Evolutionary conservation across 129 eudicot genomes (phyloP).

Genomic region (Sambucus nigra): DNA sequence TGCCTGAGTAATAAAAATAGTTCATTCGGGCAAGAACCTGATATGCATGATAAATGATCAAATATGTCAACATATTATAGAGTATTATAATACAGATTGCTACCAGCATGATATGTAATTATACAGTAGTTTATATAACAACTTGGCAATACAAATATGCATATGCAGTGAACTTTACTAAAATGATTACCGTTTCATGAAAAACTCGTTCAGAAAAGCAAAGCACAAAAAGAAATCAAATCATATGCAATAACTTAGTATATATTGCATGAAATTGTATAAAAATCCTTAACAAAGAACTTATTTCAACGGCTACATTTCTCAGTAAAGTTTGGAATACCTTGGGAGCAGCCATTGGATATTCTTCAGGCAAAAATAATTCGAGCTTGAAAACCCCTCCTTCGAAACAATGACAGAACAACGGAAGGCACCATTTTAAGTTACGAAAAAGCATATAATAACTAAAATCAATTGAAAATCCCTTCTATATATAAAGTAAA

Average conservation of each 20-base stretch:
- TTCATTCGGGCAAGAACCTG: neutral
- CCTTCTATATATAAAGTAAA: conserved; percentile 3
- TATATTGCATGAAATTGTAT: too few relatives aligned
- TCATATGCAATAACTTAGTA: neutral
- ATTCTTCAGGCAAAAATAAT: conserved; percentile 90
- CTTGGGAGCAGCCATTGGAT: conserved; percentile 98
- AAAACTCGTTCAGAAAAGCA: neutral
- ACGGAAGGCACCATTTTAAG: neutral
- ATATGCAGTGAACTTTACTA: neutral
- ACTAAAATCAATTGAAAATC: neutral
- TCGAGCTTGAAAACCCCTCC: conserved; percentile 98
- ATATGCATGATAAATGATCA: neutral
- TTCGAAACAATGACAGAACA: conserved; percentile 4
- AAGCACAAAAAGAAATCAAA: neutral
- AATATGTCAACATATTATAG: neutral
- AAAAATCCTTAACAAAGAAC: neutral
- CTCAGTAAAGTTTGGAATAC: conserved; percentile 29
- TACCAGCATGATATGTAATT: neutral
- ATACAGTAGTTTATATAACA: too few relatives aligned
- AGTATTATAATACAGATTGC: too few relatives aligned
- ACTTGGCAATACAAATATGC: too few relatives aligned
- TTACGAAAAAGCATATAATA: neutral
- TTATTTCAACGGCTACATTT: neutral
- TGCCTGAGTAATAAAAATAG: neutral
- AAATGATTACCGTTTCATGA: neutral